Percentiles rank a stretch among this genome's conserved stretches.
Conservation (phyloP, 345 rosid genomes). For the Eucalyptus caleyi region DNA sequence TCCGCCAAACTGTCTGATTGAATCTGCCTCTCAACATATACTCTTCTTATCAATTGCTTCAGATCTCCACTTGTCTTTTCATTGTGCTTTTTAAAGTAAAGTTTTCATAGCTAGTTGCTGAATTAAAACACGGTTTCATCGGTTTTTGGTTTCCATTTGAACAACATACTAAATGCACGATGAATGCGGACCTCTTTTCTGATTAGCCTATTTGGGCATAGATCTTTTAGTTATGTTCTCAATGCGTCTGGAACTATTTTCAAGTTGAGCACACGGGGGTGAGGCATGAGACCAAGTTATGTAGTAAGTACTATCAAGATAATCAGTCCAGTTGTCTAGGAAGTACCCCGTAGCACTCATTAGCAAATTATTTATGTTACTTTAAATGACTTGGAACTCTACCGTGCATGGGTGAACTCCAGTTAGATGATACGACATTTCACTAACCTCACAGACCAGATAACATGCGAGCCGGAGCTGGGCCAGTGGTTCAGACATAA, state of each 20-base stretch:
- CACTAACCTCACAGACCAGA: background rate
- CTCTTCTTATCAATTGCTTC: conserved; percentile 23
- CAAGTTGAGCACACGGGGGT: background rate
- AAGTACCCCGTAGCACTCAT: background rate
- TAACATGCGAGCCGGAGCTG: background rate
- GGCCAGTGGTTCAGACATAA: background rate
- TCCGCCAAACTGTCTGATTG: conserved; percentile 83
- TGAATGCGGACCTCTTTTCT: background rate
- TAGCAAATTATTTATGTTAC: background rate
- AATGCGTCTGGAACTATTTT: background rate
- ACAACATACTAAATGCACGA: background rate
- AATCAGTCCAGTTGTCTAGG: background rate
- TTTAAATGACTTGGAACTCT: background rate
- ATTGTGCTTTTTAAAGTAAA: background rate
- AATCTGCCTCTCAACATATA: conserved; percentile 45
- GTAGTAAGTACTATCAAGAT: background rate
- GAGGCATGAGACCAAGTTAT: background rate
- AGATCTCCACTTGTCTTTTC: conserved; percentile 11
- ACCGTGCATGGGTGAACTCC: background rate
- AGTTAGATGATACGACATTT: background rate
- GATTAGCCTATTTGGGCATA: background rate
- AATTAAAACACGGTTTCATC: background rate
- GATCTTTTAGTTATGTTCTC: background rate
- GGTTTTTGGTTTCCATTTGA: background rate
- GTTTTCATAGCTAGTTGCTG: background rate